Evolutionary conservation across 1,284 basidiomycete species (phyloP), one percentile per base, ranked within the genome.

Genomic region (Coniophora puteana): DNA sequence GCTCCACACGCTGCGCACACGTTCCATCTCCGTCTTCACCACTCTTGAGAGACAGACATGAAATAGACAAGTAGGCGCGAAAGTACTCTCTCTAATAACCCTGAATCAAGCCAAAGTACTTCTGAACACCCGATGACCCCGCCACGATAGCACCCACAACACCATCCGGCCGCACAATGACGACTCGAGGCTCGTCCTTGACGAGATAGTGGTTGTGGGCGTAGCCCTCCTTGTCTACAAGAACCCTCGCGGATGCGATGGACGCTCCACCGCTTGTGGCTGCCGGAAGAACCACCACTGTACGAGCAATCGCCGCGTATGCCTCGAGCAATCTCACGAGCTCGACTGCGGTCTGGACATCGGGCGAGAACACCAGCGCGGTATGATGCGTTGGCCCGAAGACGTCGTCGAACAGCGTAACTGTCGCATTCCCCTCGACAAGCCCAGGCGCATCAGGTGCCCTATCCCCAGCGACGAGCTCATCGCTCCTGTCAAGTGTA

Each of bases 151-250:
- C 53, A 4, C 54, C 54, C 26, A 56, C 38, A 12, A 53, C 40
- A 14, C 51, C 51, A 27, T 56, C 54, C 11, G 54, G 54, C 8
- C 54, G 22, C 13, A 56, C 38, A 23, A 54, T 30, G 18, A 52
- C 43, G 5, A 47, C 37, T 3, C 28, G 41, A 18, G 29, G 29
- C n/a, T 29, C 24, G 5, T 28, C 32, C 11, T 12, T 17, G 3
- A 49, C 32, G 8, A 21, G 23, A 38, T 55, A 55, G 24, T 18
- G 16, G 4, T 25, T 35, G 35, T 46, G 40, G 8, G 50, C 48
- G 26, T 47, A 32, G 4, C 43, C 45, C 7, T 40, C 25, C 4
- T 21, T 33, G 31, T 54, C 52, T 4, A 43, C 20, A 17, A 55
- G 21, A n/a, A n/a, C n/a, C n/a, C n/a, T 18, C 12, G 12, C 13